A percentile compares a stretch with the other conserved stretches of the same genome.
These are phyloP conservation scores for Salix brachista DNA, from an alignment of 345 rosid genomes.

Conservation along the genomic window DNA sequence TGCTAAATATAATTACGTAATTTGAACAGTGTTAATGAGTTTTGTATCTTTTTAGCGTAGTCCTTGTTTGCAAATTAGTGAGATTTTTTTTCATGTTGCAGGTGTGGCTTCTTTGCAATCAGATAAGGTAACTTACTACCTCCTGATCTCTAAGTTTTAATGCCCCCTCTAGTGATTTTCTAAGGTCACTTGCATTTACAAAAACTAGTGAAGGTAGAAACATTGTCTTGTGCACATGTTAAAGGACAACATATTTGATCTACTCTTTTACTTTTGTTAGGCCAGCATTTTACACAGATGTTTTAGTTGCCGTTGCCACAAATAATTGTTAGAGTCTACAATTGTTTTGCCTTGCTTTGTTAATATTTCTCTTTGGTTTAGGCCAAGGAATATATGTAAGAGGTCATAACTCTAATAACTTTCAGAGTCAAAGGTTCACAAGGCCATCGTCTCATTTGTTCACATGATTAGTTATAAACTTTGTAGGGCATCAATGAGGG, in stretches of 20 bases:
- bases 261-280: not conserved
- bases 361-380: not conserved
- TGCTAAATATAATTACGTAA: not conserved
- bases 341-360: not conserved
- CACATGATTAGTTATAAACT: constrained; percentile 4
- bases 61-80: constrained; percentile 6
- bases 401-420: not conserved
- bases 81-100: constrained; percentile 36
- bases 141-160: not conserved
- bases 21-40: not conserved
- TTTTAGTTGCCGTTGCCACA: not conserved
- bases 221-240: not conserved
- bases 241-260: not conserved
- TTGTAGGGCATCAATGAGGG: constrained; percentile 26
- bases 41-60: not conserved
- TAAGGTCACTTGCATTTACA: not conserved
- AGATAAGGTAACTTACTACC: constrained; percentile 44
- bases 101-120: constrained; percentile 43
- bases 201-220: not conserved
- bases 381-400: not conserved
- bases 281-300: not conserved
- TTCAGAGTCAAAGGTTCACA: not conserved
- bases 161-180: not conserved
- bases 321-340: not conserved
- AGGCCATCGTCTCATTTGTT: not conserved